These are phyloP conservation scores for Phytopythium oedochilum DNA, from an alignment of 352 stramenopile genomes.

Conservation along the genomic window DNA sequence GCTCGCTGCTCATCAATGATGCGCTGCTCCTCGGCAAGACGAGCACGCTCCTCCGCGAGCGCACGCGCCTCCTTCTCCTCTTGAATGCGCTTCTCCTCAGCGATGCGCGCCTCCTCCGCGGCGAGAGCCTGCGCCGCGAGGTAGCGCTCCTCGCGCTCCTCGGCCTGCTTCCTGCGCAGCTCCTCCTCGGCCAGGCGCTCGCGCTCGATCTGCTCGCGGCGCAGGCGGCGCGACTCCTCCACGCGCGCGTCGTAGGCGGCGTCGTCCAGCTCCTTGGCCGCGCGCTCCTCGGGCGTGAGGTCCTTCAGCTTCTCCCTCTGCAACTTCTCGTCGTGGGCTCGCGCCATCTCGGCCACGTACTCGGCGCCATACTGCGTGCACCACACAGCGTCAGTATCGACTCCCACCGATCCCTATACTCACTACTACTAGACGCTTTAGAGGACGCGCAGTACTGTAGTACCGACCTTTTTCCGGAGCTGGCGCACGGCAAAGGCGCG, in stretches of 20 bases:
- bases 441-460: background rate
- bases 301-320: conserved; percentile 63
- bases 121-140: conserved; percentile 21
- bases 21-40: conserved; percentile 17
- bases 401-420: no score
- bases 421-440: background rate
- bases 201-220: conserved; percentile 69
- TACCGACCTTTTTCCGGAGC: conserved; percentile 49
- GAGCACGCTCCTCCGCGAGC: conserved; percentile 26
- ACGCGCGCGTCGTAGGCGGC: conserved; percentile 75
- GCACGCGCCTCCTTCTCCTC: conserved; percentile 19
- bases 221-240: conserved; percentile 72
- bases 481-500: conserved; percentile 74
- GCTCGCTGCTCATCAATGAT: conserved; percentile 15
- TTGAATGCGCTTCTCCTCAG: conserved; percentile 26
- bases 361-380: conserved; percentile 50
- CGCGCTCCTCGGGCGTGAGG: conserved; percentile 54
- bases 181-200: conserved; percentile 52
- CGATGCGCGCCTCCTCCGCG: conserved; percentile 23
- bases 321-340: conserved; percentile 56
- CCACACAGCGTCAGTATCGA: conserved; percentile 3
- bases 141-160: conserved; percentile 37
- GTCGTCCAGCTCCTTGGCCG: conserved; percentile 35
- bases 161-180: conserved; percentile 44
- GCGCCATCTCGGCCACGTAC: conserved; percentile 74